These are phyloP conservation scores for Trichocomaceae sp. DNA, from an alignment of 2,329 filamentous ascomycete species.

Conservation along the genomic window DNA sequence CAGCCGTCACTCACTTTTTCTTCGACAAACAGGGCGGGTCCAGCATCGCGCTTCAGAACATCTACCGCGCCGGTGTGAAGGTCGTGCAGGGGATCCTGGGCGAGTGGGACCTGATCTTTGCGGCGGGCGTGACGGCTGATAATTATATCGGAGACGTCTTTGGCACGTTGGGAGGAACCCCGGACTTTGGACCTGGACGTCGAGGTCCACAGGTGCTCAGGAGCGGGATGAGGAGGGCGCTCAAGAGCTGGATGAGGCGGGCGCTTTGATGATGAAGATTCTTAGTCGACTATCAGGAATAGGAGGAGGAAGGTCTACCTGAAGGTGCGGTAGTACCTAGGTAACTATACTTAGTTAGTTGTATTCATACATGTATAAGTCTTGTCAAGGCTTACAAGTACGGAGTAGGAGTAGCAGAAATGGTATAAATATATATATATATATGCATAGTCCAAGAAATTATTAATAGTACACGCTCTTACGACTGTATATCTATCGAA, in stretches of 20 bases:
- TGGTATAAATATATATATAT: background rate
- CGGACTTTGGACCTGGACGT: conserved; percentile 53
- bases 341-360: too few relatives aligned
- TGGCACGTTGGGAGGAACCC: conserved; percentile 54
- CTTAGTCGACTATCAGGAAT: too few relatives aligned
- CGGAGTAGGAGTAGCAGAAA: background rate
- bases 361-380: too few relatives aligned
- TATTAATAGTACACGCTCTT: background rate
- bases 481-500: conserved; percentile 23
- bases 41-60: conserved; percentile 56
- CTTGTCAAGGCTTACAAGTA: too few relatives aligned
- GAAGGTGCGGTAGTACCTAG: too few relatives aligned
- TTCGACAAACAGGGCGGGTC: conserved; percentile 58
- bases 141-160: conserved; percentile 70
- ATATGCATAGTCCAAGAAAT: too few relatives aligned
- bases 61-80: conserved; percentile 59
- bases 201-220: too few relatives aligned
- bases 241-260: conserved; percentile 17
- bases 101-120: conserved; percentile 56
- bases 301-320: too few relatives aligned
- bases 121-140: conserved; percentile 48
- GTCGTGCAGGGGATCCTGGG: conserved; percentile 58
- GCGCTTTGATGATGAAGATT: conserved; percentile 16
- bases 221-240: too few relatives aligned
- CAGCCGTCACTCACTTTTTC: conserved; percentile 54